These are phyloP conservation scores for Blastobotrys attinorum DNA, from an alignment of 805 yeast genomes.

Conservation along the genomic window DNA sequence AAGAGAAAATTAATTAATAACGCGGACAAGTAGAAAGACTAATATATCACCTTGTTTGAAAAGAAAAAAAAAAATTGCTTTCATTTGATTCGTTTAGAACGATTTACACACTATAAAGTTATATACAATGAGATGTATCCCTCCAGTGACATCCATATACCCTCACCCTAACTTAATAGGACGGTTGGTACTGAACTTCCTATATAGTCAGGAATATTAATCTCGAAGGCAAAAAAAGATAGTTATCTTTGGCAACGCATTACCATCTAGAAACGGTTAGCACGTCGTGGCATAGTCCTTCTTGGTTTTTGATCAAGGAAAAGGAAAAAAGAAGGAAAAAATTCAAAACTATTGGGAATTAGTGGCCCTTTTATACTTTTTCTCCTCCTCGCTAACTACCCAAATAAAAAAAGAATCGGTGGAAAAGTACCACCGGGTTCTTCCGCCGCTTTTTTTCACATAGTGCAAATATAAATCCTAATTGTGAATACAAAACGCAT, in stretches of 20 bases:
- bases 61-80: no score
- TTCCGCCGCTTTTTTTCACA: no score
- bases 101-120: slow-evolving; percentile 3
- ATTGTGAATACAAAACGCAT: no score
- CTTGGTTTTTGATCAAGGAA: slow-evolving; percentile 30
- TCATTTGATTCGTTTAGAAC: no score
- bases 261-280: slow-evolving; percentile 22
- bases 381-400: no score
- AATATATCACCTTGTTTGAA: no score
- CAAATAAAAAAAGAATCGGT: no score
- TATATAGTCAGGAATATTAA: slow-evolving; percentile 24
- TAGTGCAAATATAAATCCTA: no score
- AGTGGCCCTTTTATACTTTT: slow-evolving; percentile 3
- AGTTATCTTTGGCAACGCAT: slow-evolving; percentile 29
- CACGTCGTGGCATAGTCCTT: slow-evolving; percentile 32
- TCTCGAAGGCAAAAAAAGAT: slow-evolving; percentile 28
- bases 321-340: slow-evolving; percentile 13
- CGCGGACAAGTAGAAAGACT: no score
- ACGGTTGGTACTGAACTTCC: slow-evolving; percentile 29
- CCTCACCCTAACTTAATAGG: slow-evolving; percentile 23
- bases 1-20: neutral
- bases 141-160: slow-evolving; percentile 28
- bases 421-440: no score
- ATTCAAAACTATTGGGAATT: neutral
- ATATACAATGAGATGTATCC: slow-evolving; percentile 23